Base-by-base conservation (phyloP, 2,329 filamentous ascomycete genomes). In the Colletotrichum sansevieriae region DNA sequence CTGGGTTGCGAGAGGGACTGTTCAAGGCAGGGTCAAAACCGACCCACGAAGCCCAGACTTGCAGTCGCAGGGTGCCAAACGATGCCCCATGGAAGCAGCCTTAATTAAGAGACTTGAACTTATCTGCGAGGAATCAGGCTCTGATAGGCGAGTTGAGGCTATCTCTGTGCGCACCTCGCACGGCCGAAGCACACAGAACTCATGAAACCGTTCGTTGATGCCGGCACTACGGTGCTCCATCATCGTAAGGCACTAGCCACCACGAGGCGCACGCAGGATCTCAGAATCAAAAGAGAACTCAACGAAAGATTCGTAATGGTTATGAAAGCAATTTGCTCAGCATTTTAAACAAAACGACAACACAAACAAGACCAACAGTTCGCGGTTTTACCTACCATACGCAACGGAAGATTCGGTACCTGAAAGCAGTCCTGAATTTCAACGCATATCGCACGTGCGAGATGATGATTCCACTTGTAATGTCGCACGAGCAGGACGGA, bases 131-230 rank as follows among this genome's bases (percentile, higher is more conserved):
- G 18, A 11, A 12, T 61, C 20, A 33, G 35, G 13, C 47, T 37
- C 46, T 22, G 20, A n/a, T 2, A 35, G 15, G 22, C 13, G 46
- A 37, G 59, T 33, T 62, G 59, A 59, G 18, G 61, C 47, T 2
- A 61, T 61, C 43, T 66, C 66, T 59, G 66, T 69, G 66, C 66
- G 62, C 25, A 41, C 25, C 35, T 39, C 49, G 66, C 66, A 69
- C 66, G 66, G 66, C 57, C 52, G 29, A 46, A 29, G 35, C 18
- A 37, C 49, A 3, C 15, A 25, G 20, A 29, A 35, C 43, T 47
- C 54, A 54, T 65, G 65, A 68, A 68, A 65, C 65, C 39, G 22
- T 13, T 54, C 15, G 25, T 22, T n/a, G 61, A 43, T 54, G 47
- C 54, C 54, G 61, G 29, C 12, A 41, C 20, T 57, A 29, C 6